phyloP scores from a whole-genome alignment of 2,329 filamentous ascomycete genomes.

The Alternaria alternata region DNA sequence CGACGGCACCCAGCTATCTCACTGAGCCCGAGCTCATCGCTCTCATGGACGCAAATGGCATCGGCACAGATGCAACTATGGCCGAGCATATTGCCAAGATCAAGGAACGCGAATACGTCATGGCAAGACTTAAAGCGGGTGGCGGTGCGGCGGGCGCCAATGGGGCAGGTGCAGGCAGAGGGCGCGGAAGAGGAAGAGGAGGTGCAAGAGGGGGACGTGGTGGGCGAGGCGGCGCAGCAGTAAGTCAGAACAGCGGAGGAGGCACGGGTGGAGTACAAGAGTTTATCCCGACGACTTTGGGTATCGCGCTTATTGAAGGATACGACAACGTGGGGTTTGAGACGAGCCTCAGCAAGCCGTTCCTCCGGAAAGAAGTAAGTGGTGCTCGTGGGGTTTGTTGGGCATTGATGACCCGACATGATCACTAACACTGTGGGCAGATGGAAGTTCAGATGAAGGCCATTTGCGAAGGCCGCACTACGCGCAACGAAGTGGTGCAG shows the following conservation, averaged over 20 bases:
- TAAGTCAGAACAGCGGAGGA: constrained; percentile 51
- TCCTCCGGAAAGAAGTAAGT: constrained; percentile 82
- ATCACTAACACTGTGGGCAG: constrained; percentile 42
- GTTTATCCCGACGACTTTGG: constrained; percentile 91
- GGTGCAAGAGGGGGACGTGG: constrained; percentile 48
- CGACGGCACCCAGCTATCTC: constrained; percentile 81
- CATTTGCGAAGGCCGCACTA: constrained; percentile 87
- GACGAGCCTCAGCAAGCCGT: constrained; percentile 92
- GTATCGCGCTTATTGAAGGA: constrained; percentile 89
- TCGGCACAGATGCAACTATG: constrained; percentile 98
- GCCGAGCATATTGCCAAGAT: constrained; percentile 98
- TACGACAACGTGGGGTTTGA: constrained; percentile 96
- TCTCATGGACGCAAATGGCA: constrained; percentile 98
- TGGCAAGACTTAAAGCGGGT: constrained; percentile 63
- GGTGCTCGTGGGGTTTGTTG: constrained; percentile 8
- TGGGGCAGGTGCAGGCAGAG: constrained; percentile 52
- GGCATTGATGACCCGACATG: constrained; percentile 3
- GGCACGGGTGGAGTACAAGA: constrained; percentile 70
- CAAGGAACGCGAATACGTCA: constrained; percentile 86
- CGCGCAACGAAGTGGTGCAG: constrained; percentile 75
- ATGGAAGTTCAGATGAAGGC: constrained; percentile 98
- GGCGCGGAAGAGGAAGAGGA: constrained; percentile 54
- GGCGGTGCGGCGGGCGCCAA: constrained; percentile 39
- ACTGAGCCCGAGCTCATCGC: constrained; percentile 96
- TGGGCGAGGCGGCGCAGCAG: constrained; percentile 56